phyloP scores from a whole-genome alignment of 768 basidiomycete genomes.

The Suillus tomentosus region DNA sequence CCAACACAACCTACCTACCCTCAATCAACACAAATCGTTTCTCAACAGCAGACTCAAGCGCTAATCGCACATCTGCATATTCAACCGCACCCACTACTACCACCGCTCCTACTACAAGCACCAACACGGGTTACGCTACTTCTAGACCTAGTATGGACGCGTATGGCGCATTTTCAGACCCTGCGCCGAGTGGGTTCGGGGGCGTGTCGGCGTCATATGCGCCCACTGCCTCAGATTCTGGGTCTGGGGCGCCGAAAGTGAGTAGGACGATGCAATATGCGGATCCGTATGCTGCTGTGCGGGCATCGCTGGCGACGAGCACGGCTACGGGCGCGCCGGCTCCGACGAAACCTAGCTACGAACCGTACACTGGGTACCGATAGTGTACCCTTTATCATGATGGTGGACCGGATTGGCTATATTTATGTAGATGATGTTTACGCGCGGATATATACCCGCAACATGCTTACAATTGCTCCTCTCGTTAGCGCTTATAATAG shows the following conservation, averaged over 20 bases:
- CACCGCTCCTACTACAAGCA: conserved; percentile 21
- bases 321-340: conserved; percentile 25
- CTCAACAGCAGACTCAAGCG: conserved; percentile 20
- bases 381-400: conserved; percentile 22
- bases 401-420: not conserved
- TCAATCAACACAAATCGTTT: conserved; percentile 25
- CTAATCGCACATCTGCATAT: conserved; percentile 20
- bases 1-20: not conserved
- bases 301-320: conserved; percentile 51
- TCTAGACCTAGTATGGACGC: conserved; percentile 78
- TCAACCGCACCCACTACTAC: conserved; percentile 35
- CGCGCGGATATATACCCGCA: not conserved
- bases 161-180: conserved; percentile 90
- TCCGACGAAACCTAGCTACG: conserved; percentile 49
- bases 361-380: conserved; percentile 54
- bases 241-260: conserved; percentile 47
- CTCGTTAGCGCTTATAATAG: conserved; percentile 4
- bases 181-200: conserved; percentile 76
- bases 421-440: not conserved
- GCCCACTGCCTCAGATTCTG: conserved; percentile 37
- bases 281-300: conserved; percentile 83
- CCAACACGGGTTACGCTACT: conserved; percentile 12
- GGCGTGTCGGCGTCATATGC: conserved; percentile 37
- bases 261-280: conserved; percentile 95
- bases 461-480: not conserved